phyloP scores from a whole-genome alignment of 2,329 filamentous ascomycete genomes.

The Blastomyces percursus region DNA sequence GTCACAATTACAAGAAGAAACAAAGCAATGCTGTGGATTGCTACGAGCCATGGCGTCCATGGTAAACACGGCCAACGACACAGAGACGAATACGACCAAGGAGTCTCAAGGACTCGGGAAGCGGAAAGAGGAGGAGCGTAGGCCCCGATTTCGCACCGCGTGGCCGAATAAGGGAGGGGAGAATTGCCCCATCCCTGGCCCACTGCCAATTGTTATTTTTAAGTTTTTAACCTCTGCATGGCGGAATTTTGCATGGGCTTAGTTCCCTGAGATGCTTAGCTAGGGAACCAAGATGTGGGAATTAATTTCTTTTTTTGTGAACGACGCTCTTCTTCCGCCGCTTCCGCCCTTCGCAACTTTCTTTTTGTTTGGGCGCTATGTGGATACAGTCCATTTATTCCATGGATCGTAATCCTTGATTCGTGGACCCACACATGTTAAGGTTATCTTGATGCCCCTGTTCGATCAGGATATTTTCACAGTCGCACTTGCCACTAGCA shows the following conservation, averaged over 20 bases:
- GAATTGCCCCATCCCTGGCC: no score
- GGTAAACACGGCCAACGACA: neutral
- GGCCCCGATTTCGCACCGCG: neutral
- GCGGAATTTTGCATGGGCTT: neutral
- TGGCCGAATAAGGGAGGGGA: neutral
- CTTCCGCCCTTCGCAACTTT: neutral
- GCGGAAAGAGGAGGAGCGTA: neutral
- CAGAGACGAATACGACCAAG: neutral
- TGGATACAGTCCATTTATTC: neutral
- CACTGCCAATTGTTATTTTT: neutral
- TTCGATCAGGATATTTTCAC: conserved; percentile 1
- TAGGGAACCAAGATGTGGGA: neutral
- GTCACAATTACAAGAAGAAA: neutral
- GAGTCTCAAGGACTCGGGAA: neutral
- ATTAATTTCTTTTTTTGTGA: neutral
- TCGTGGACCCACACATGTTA: neutral
- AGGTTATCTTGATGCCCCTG: conserved; percentile 6
- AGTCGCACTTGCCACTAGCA: neutral
- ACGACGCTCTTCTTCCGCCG: neutral
- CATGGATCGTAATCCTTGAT: neutral
- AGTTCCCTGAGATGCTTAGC: neutral
- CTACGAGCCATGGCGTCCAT: neutral
- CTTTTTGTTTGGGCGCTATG: neutral
- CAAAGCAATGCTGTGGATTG: neutral
- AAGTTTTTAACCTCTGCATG: conserved; percentile 1